A percentile compares a stretch with the other conserved stretches of the same genome.
Conservation (phyloP, 139 green algal species). For the Chlorella sp. region DNA sequence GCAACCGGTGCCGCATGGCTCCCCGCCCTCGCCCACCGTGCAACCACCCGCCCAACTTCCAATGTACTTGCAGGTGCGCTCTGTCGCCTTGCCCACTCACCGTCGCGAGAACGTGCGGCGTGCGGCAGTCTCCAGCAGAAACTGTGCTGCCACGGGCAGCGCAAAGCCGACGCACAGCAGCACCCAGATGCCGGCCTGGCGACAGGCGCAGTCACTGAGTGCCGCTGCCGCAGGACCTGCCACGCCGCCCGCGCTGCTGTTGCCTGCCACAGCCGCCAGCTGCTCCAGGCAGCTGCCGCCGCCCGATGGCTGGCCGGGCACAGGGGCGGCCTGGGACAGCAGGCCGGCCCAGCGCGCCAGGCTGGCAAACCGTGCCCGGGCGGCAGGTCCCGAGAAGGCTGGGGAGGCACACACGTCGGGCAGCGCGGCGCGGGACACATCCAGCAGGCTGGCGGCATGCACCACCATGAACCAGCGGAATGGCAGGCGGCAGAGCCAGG, state of each 20-base stretch:
- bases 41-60: too few relatives aligned
- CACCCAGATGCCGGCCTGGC: not conserved
- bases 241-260: not conserved
- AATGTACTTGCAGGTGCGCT: too few relatives aligned
- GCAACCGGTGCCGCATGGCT: not conserved
- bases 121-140: not conserved
- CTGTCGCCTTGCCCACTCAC: not conserved
- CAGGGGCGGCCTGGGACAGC: not conserved
- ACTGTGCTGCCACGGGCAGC: not conserved
- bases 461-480: conserved; percentile 32
- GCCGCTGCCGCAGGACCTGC: not conserved
- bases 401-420: not conserved
- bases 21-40: too few relatives aligned
- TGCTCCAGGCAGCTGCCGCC: conserved; percentile 12
- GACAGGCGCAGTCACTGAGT: not conserved
- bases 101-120: not conserved
- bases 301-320: not conserved
- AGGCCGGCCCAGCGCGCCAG: not conserved
- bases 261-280: not conserved
- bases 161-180: conserved; percentile 15
- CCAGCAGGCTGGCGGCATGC: not conserved
- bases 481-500: conserved; percentile 22
- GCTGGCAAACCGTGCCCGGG: not conserved
- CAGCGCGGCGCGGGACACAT: not conserved
- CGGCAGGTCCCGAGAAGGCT: not conserved